Evolutionary conservation across 805 yeast species (phyloP).

Genomic region (Monosporozyma yasuniensis): DNA sequence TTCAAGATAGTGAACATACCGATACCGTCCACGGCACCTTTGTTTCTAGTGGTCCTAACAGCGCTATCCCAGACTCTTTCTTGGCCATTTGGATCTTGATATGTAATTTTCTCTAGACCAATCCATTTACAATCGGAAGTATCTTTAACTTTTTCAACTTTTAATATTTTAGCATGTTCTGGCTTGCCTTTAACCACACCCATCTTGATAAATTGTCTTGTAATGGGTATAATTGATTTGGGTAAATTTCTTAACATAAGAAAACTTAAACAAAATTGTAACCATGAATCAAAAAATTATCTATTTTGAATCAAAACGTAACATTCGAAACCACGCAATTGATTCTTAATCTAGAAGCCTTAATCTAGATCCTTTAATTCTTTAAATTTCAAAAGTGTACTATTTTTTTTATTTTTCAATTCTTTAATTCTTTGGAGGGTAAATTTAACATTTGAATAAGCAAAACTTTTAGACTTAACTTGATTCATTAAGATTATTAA

Average conservation of each 20-base stretch:
- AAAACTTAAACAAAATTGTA: background rate
- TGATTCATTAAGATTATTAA: background rate
- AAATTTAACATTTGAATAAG: background rate
- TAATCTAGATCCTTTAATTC: background rate
- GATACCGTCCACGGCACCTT: constrained; percentile 71
- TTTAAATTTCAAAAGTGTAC: background rate
- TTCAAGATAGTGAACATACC: constrained; percentile 70
- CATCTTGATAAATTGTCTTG: constrained; percentile 10
- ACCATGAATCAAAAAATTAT: too few species aligned
- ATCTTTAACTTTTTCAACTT: constrained; percentile 23
- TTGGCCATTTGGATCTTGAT: constrained; percentile 63
- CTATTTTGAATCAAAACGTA: too few species aligned
- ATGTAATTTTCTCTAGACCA: constrained; percentile 54
- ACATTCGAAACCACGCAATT: too few species aligned
- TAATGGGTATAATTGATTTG: background rate
- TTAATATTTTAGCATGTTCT: constrained; percentile 29
- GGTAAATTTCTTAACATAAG: background rate
- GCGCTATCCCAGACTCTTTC: constrained; percentile 87
- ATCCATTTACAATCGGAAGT: constrained; percentile 57
- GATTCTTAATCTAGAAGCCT: too few species aligned
- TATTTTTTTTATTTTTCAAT: background rate
- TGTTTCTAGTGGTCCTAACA: constrained; percentile 61
- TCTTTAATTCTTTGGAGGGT: background rate
- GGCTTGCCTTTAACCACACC: constrained; percentile 29
- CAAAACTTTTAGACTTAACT: background rate